Conservation (phyloP, 805 yeast species). For the Komagataella kurtzmanii region DNA sequence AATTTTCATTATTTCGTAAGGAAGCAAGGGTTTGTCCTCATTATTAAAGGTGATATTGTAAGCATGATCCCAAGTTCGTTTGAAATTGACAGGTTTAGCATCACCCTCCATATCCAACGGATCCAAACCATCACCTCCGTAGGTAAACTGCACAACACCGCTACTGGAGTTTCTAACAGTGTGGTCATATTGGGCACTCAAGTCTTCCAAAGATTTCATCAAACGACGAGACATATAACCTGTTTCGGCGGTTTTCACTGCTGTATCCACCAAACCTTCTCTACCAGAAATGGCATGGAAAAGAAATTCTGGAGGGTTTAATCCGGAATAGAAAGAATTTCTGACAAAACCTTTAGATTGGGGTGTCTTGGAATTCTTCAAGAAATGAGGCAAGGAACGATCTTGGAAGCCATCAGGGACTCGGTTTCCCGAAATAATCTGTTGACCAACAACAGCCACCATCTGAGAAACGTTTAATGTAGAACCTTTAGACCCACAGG, state of each 20-base stretch:
- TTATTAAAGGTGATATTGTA: constrained; percentile 53
- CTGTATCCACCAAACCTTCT: constrained; percentile 98
- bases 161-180: constrained; percentile 92
- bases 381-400: constrained; percentile 93
- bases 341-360: constrained; percentile 96
- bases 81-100: constrained; percentile 89
- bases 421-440: constrained; percentile 95
- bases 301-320: constrained; percentile 91
- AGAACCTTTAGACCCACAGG: constrained; percentile 98
- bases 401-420: constrained; percentile 99
- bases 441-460: constrained; percentile 99
- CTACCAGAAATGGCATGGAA: constrained; percentile 99
- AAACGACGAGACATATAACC: constrained; percentile 97
- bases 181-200: constrained; percentile 84
- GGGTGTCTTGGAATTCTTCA: constrained; percentile 91
- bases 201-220: constrained; percentile 95
- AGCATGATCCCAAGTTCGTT: constrained; percentile 91
- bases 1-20: constrained; percentile 49
- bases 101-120: constrained; percentile 99
- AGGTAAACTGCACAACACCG: constrained; percentile 94
- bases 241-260: constrained; percentile 98
- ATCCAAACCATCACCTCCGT: constrained; percentile 98
- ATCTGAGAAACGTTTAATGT: constrained; percentile 96
- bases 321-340: constrained; percentile 88
- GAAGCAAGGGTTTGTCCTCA: constrained; percentile 43